A percentile compares a stretch with the other conserved stretches of the same genome.
phyloP scores from a whole-genome alignment of 2,329 filamentous ascomycete species.

The Aureobasidium pullulans region DNA sequence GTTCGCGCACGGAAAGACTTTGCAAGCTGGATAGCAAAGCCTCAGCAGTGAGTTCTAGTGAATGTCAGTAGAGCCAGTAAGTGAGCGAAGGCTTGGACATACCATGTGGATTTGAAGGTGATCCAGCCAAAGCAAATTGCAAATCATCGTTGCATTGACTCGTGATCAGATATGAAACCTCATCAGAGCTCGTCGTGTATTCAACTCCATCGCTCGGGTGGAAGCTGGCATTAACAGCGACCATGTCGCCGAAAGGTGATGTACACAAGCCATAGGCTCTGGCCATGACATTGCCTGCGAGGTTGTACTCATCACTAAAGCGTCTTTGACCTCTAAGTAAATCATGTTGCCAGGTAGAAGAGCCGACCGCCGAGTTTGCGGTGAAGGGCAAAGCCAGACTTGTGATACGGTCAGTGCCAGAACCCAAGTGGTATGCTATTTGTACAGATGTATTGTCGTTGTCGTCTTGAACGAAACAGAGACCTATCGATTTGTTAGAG shows the following conservation, averaged over 20 bases:
- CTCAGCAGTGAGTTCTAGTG: conserved; percentile 25
- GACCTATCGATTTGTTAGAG: conserved; percentile 21
- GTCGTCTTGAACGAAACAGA: conserved; percentile 20
- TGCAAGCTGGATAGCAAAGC: conserved; percentile 26
- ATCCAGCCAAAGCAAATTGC: neutral
- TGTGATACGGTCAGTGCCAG: conserved; percentile 26
- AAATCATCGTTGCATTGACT: conserved; percentile 4
- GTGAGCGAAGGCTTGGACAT: neutral
- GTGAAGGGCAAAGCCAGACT: conserved; percentile 22
- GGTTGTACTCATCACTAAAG: conserved; percentile 44
- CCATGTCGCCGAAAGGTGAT: conserved; percentile 40
- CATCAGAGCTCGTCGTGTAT: conserved; percentile 44
- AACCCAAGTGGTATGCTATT: conserved; percentile 31
- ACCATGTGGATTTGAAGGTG: conserved; percentile 16
- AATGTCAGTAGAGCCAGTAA: neutral
- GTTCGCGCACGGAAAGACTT: neutral
- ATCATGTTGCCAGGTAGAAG: conserved; percentile 34
- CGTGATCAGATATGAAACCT: conserved; percentile 23
- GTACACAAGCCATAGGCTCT: conserved; percentile 47
- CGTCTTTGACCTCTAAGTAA: conserved; percentile 30
- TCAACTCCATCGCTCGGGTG: conserved; percentile 53
- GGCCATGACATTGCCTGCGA: conserved; percentile 42
- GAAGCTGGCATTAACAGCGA: conserved; percentile 43
- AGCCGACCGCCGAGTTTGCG: neutral
- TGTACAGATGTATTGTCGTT: conserved; percentile 24